Base-by-base conservation (phyloP, 2,329 filamentous ascomycete species). In the Alternaria hordeiaustralica region DNA sequence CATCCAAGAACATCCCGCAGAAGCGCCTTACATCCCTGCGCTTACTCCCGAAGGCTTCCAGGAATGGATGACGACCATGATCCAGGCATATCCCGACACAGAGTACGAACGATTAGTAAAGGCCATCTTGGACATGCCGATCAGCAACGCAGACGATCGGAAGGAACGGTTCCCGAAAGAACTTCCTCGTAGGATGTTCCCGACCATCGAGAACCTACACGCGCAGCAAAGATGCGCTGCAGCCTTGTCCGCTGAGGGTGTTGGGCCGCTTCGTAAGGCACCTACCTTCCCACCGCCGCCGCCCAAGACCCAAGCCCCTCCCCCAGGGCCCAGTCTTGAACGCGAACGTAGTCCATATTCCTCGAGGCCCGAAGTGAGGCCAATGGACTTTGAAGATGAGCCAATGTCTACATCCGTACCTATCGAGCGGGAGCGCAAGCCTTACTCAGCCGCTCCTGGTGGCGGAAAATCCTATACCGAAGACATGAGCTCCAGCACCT, bases 151-250 rank as follows among this genome's bases (percentile, higher is more conserved):
- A 0, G 83, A 85, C 58, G 87, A 90, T 51, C 87, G 85, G 66
- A 88, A 87, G 11, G 92, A 94, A 78, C 85, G 91, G 3, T 90
- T 96, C 58, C 94, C 93, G 0, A 93, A 92, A 67, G 90, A 94
- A 70, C 85, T 97, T 3, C 90, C 92, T 1, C 85, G 93, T 44
- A 86, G 90, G 55, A 83, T 96, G 4, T 87, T 97, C 43, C 93
- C 93, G 0, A 81, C 82, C 0, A 78, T 79, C 8, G 83, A 86
- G 1, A 88, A 93, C 68, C 72, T 85, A 0, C 82, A 86, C 30
- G 82, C 87, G 1, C 86, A 88, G 59, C 87, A 89, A 64, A 81
- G 87, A 20, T 81, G 94, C 9, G 86, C 89, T 18, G 84, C 87
- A 46, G 85, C 87, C 2, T 82, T 94, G 18, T 82, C 83, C 28